Evolutionary conservation across 31 red algal genomes (phyloP), one percentile per base, ranked within the genome.

Genomic region (Asparagopsis taxiformis): DNA sequence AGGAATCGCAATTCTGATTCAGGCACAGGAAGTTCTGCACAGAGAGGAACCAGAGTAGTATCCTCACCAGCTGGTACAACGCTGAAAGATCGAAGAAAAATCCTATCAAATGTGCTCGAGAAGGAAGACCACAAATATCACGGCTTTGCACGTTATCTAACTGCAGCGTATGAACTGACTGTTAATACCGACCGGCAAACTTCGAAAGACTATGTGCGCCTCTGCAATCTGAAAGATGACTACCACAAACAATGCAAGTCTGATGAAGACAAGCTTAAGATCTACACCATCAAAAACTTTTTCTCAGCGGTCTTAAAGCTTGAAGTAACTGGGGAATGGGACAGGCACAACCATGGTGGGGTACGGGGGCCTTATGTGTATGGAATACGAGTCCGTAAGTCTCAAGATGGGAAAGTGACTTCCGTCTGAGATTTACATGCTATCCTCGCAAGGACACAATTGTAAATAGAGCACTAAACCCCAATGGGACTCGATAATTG

Each of bases 311-410:
- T 94, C 8, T 72, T 99, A 28, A 79, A 88, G 26, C 87, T 99
- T 1, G 82, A 92, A 31, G 96, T 99, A 20, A 99, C 96, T n/a
- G 96, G 96, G 24, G 91, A 99, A 65, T 99, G 96, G 96, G 96
- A 99, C 62, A 51, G 96, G 20, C 96, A 94, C 52, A 87, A 87
- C 51, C 96, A 99, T 55, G 96, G 96, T 22, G 96, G 96, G 11
- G 96, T 99, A 3, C 87, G 96, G 31, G 96, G 96, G 15, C 96
- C 96, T 48, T 99, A 95, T 52, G 91, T 91, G 17, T 99, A 99
- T 71, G 96, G 96, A 16, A 85, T 99, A 43, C 56, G 75, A 50
- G 44, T 80, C 29, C 79, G 80, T 39, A 77, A 46, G 68, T 23
- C 57, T 68, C 35, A 29, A 46, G 49, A 48, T 22, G 67, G 28